Percentiles rank a stretch among this genome's conserved stretches.
Conservation (phyloP, 2,329 filamentous ascomycete species). For the Epichloe amarillans region DNA sequence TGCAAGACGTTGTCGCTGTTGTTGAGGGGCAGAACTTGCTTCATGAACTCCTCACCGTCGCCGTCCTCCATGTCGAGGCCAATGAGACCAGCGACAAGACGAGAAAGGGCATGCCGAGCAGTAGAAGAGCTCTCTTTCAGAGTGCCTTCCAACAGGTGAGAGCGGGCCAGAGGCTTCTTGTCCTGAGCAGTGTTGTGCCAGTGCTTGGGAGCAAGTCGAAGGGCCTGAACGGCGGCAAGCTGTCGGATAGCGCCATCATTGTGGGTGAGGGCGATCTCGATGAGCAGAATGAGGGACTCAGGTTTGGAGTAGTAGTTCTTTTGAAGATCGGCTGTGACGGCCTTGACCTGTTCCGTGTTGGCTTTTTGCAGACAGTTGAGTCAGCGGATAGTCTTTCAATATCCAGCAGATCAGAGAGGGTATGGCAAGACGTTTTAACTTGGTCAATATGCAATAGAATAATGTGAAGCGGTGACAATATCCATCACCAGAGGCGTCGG, state of each 20-base stretch:
- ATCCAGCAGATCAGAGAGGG: background rate
- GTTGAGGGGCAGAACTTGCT: conserved; percentile 65
- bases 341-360: conserved; percentile 79
- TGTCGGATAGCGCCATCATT: conserved; percentile 63
- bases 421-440: too few species aligned
- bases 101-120: conserved; percentile 74
- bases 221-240: conserved; percentile 79
- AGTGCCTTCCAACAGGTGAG: conserved; percentile 71
- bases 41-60: conserved; percentile 73
- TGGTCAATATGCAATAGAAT: too few species aligned
- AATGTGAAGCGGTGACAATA: too few species aligned
- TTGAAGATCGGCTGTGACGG: conserved; percentile 77
- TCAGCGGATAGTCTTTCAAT: conserved; percentile 16
- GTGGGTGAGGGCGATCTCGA: conserved; percentile 79
- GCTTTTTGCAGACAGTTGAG: conserved; percentile 38
- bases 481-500: too few species aligned
- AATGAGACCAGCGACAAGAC: conserved; percentile 77
- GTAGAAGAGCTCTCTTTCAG: conserved; percentile 65
- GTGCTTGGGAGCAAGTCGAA: conserved; percentile 71
- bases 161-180: conserved; percentile 69
- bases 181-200: conserved; percentile 62
- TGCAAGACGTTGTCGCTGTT: conserved; percentile 62
- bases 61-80: conserved; percentile 61
- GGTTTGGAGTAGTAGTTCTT: conserved; percentile 87
- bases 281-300: conserved; percentile 68